Conservation (phyloP, 2,329 filamentous ascomycete species). For the Didymella keratinophila region DNA sequence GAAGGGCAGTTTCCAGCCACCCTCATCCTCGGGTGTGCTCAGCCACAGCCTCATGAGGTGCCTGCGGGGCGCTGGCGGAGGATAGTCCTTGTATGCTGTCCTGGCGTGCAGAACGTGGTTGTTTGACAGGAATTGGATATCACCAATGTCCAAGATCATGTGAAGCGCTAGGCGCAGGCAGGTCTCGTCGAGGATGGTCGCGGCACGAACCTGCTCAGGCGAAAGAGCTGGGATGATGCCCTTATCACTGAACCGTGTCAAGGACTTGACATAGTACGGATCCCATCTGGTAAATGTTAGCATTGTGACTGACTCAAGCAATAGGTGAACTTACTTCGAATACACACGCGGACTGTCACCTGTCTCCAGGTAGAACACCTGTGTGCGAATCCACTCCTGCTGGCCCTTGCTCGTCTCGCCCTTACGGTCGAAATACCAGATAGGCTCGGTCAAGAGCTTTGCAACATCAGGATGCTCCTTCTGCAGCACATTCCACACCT, state of each 20-base stretch:
- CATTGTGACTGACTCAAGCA: constrained; percentile 1
- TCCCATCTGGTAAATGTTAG: constrained; percentile 66
- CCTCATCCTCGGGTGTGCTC: constrained; percentile 80
- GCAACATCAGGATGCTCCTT: constrained; percentile 79
- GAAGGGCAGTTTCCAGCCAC: constrained; percentile 85
- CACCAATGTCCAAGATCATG: constrained; percentile 85
- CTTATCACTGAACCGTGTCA: constrained; percentile 75
- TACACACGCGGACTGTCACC: constrained; percentile 72
- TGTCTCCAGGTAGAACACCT: constrained; percentile 79
- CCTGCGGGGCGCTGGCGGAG: constrained; percentile 72
- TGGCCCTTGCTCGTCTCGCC: constrained; percentile 79
- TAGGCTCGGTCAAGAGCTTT: constrained; percentile 74
- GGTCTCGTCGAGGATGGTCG: constrained; percentile 75
- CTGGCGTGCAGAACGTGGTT: constrained; percentile 81
- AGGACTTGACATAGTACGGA: constrained; percentile 83
- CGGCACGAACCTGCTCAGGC: constrained; percentile 71
- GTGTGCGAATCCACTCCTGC: constrained; percentile 75
- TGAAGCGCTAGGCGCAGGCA: constrained; percentile 77
- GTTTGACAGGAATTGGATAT: constrained; percentile 88
- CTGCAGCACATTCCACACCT: constrained; percentile 83
- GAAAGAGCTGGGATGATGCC: constrained; percentile 78
- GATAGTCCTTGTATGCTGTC: constrained; percentile 78
- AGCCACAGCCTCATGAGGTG: constrained; percentile 88
- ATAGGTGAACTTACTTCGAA: constrained; percentile 64
- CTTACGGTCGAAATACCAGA: constrained; percentile 94